phyloP scores from a whole-genome alignment of 148 eudicot genomes.

The Vaccinium vitisidaea region DNA sequence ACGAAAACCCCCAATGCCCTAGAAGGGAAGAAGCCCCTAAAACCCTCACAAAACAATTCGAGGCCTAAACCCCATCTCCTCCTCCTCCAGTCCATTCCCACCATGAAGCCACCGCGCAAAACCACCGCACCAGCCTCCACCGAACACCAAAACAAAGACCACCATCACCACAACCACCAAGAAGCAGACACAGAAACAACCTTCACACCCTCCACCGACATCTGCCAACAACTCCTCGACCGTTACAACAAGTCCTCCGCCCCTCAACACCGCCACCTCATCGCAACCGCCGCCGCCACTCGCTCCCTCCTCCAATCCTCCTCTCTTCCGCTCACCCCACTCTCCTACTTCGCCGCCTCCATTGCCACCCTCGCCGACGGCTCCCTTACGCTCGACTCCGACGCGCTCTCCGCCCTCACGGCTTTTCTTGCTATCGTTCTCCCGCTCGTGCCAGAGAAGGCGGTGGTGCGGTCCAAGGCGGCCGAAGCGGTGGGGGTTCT shows the following conservation, averaged over 20 bases:
- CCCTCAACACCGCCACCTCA: slow-evolving; percentile 82
- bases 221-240: slow-evolving; percentile 58
- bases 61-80: background rate
- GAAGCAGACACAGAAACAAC: slow-evolving; percentile 33
- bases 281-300: slow-evolving; percentile 81
- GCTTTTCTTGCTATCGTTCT: slow-evolving; percentile 66
- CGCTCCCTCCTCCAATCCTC: slow-evolving; percentile 58
- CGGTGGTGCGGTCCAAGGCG: slow-evolving; percentile 38
- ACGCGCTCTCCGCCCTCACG: slow-evolving; percentile 55
- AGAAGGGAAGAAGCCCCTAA: background rate
- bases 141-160: background rate
- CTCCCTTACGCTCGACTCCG: slow-evolving; percentile 37
- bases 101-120: slow-evolving; percentile 6
- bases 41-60: background rate
- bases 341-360: slow-evolving; percentile 82
- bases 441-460: slow-evolving; percentile 41
- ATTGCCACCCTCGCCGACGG: slow-evolving; percentile 43
- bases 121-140: slow-evolving; percentile 6
- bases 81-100: background rate
- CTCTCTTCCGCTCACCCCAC: slow-evolving; percentile 55
- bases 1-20: background rate
- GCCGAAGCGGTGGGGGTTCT: slow-evolving; percentile 52
- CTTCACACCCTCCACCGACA: slow-evolving; percentile 44
- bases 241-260: slow-evolving; percentile 82
- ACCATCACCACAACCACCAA: slow-evolving; percentile 16